Conservation (phyloP, 345 rosid genomes). For the Diplotaxis tenuifolia region DNA sequence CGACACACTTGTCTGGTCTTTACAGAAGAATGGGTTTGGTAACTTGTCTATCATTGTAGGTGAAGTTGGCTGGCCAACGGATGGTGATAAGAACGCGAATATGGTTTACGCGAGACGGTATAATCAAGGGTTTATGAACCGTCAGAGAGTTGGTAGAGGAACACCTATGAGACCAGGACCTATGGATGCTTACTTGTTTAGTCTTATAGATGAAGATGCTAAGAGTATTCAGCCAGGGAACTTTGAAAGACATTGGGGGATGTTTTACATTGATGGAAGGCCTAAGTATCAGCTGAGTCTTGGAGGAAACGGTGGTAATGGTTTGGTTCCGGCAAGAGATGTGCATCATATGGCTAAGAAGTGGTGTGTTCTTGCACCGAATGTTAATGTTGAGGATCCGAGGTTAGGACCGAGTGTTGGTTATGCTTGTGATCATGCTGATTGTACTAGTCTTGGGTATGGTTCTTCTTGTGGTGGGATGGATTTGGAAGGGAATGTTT, state of each 20-base stretch:
- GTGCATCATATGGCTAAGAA: slow-evolving; percentile 44
- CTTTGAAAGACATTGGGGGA: slow-evolving; percentile 69
- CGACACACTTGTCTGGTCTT: slow-evolving; percentile 61
- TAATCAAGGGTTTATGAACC: slow-evolving; percentile 59
- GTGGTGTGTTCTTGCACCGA: slow-evolving; percentile 62
- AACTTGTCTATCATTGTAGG: slow-evolving; percentile 57
- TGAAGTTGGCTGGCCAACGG: slow-evolving; percentile 78
- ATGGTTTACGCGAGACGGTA: slow-evolving; percentile 45
- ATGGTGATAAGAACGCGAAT: slow-evolving; percentile 61
- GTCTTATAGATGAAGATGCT: slow-evolving; percentile 65
- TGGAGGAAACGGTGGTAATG: slow-evolving; percentile 32
- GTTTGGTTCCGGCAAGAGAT: slow-evolving; percentile 44
- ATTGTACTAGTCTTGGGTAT: slow-evolving; percentile 65
- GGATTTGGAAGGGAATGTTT: slow-evolving; percentile 48
- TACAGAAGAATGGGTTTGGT: slow-evolving; percentile 60
- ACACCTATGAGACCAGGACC: slow-evolving; percentile 58
- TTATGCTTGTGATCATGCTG: slow-evolving; percentile 63
- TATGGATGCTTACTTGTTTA: slow-evolving; percentile 56
- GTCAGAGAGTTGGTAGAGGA: slow-evolving; percentile 47
- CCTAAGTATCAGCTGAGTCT: slow-evolving; percentile 51
- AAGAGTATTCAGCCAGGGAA: slow-evolving; percentile 63
- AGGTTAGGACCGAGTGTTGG: slow-evolving; percentile 52
- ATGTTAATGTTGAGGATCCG: slow-evolving; percentile 49
- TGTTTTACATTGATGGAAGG: slow-evolving; percentile 54
- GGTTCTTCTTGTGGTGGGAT: slow-evolving; percentile 54